These are phyloP conservation scores for Cubamyces lactineus DNA, from an alignment of 768 basidiomycete genomes.

Conservation along the genomic window DNA sequence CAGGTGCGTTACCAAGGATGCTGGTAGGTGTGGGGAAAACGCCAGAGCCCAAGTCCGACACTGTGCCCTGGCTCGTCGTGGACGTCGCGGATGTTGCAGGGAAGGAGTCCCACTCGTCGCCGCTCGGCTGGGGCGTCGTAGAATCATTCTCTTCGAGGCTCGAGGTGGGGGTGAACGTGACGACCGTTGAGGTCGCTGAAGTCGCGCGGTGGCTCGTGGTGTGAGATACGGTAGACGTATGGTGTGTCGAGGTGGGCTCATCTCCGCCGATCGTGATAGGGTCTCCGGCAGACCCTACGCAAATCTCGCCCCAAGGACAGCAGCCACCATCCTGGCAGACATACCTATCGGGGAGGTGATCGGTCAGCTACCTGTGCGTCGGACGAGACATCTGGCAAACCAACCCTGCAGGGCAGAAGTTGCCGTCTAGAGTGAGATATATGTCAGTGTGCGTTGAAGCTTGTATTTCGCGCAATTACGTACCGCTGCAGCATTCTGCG, in stretches of 20 bases:
- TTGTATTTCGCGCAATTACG: not conserved
- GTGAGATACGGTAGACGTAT: not conserved
- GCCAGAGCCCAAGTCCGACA: no score
- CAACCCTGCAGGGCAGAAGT: conserved; percentile 12
- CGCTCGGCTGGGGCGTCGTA: not conserved
- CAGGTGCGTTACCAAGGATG: no score
- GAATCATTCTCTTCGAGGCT: not conserved
- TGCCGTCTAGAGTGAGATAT: conserved; percentile 7
- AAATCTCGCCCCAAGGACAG: conserved; percentile 12
- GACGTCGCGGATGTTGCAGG: not conserved
- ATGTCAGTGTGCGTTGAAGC: not conserved
- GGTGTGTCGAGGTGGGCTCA: not conserved
- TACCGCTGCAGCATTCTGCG: conserved; percentile 17
- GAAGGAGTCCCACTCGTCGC: not conserved
- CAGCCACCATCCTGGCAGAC: conserved; percentile 16
- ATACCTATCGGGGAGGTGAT: not conserved
- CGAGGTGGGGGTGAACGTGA: not conserved
- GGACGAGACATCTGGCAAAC: not conserved
- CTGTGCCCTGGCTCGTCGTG: no score
- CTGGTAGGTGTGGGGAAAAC: no score
- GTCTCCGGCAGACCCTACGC: conserved; percentile 8
- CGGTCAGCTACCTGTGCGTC: not conserved
- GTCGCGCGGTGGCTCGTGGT: not conserved
- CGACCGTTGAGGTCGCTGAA: not conserved
- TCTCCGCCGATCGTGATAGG: conserved; percentile 12